Evolutionary conservation across 495 filamentous ascomycete species (phyloP), one percentile per base, ranked within the genome.

Genomic region (Polyplosphaeria fusca): DNA sequence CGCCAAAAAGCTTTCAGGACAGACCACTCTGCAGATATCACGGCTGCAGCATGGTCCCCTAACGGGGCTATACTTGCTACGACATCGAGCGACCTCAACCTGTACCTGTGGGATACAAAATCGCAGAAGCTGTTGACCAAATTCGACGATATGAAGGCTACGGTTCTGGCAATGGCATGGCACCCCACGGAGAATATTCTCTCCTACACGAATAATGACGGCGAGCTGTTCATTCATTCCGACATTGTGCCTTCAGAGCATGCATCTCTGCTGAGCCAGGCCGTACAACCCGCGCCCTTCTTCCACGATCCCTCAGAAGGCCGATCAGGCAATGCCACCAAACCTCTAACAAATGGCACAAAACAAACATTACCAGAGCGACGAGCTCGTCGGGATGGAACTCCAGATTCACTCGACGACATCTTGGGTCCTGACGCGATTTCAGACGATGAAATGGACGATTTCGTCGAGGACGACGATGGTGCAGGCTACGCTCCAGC

Each of bases 401-500:
- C 77, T 3, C 78, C 76, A 0, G 81, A 85, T 57, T 80, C 82
- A 4, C 64, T 86, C 9, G 84, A 86, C 67, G 81, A 82, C 53
- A 71, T 86, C 23, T 71, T 88, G 44, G 81, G 77, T 32, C 72
- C 71, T 3, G 71, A 71, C 47, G 65, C 26, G 11, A 58, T 63
- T 38, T 65, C 58, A 9, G 66, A 68, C 25, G 49, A 47, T 5
- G 61, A 63, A 25, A 53, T 86, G 61, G 86, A 86, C 27, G 90
- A 87, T 63, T 98, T 96, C 66, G 86, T 98, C 1, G 84, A 87
- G 0, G 92, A 98, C 69, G 93, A 98, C 62, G 93, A 98, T 65
- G 91, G 89, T n/a, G 90, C 87, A 18, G 93, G 91, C 27, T 95
- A 96, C 69, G 77, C 83, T 3, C 79, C 87, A 40, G 78, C 71